Base-by-base conservation (phyloP, 1,284 basidiomycete species). In the Mrakiaceae sp. region DNA sequence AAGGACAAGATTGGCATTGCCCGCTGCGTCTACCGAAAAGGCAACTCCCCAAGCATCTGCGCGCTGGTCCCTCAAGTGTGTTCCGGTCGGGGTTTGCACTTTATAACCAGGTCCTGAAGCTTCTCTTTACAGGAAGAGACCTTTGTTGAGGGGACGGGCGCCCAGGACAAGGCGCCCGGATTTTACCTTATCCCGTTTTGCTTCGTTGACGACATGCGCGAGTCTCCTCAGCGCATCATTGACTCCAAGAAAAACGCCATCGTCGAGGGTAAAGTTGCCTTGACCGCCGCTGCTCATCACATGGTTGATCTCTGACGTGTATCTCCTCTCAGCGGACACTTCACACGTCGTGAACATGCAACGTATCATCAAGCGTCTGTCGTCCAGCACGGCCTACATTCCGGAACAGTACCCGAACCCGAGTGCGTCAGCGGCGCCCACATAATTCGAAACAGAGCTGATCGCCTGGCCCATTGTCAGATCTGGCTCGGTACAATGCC, bases 381-480 rank as follows among this genome's bases (percentile, higher is more conserved):
- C 82, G 50, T 80, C 90, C 68, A 90, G 85, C 64, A 84, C 85
- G 57, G 77, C 82, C 62, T 98, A 96, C 78, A 82, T 86, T 42
- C 89, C 93, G 2, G 90, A 95, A 73, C 85, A 85, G 43, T 93
- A 90, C 73, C 91, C 91, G 2, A 98, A 98, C 75, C 95, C 95
- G 70, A 82, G 91, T 92, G 75, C 12, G 43, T 53, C 50, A 64
- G 44, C 44, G 3, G 42, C 46, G 8, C 56, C 61, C 0, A 56
- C 60, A 56, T 54, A 4, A 49, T 53, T 8, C 60, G 62, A 68
- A 12, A 52, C 68, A 63, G 69, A 63, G 58, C 68, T 64, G 42
- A 48, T 39, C 14, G 2, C 12, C 14, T 47, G 64, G 58, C 50
- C 14, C 49, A 12, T 62, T 4, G 16, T 1, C 64, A 72, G 79